These are phyloP conservation scores for Aphanocladium album DNA, from an alignment of 2,329 filamentous ascomycete genomes.

Conservation along the genomic window DNA sequence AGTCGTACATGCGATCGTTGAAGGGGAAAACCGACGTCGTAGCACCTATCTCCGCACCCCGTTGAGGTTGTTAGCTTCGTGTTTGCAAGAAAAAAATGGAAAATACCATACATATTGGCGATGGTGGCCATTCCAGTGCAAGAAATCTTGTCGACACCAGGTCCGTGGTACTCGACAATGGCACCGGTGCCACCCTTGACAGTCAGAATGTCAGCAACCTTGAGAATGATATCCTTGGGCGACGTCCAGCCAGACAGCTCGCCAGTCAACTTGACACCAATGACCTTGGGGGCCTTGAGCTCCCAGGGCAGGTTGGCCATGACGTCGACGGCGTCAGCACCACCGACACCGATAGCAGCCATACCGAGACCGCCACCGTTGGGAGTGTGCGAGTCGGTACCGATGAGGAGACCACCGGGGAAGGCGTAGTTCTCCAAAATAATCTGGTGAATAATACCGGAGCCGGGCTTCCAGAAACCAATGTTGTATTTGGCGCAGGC, in stretches of 20 bases:
- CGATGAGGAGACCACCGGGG: slow-evolving; percentile 95
- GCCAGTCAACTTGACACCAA: slow-evolving; percentile 93
- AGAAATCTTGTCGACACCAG: slow-evolving; percentile 63
- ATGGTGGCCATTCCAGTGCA: slow-evolving; percentile 60
- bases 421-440: slow-evolving; percentile 98
- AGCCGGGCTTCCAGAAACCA: slow-evolving; percentile 98
- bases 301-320: slow-evolving; percentile 98
- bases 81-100: background rate
- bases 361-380: slow-evolving; percentile 96
- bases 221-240: slow-evolving; percentile 95
- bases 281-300: slow-evolving; percentile 93
- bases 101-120: slow-evolving; percentile 51
- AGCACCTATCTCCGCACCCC: slow-evolving; percentile 65
- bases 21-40: slow-evolving; percentile 96
- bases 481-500: slow-evolving; percentile 99
- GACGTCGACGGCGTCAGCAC: slow-evolving; percentile 97
- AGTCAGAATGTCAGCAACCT: slow-evolving; percentile 93
- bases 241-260: slow-evolving; percentile 84
- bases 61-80: background rate
- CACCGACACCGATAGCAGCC: slow-evolving; percentile 92
- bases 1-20: slow-evolving; percentile 97
- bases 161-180: slow-evolving; percentile 72
- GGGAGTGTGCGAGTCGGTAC: slow-evolving; percentile 96
- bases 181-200: slow-evolving; percentile 97
- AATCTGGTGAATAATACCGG: slow-evolving; percentile 99